A percentile compares a stretch with the other conserved stretches of the same genome.
Evolutionary conservation across 192 early-diverging fungal genomes (phyloP).

Genomic region (Helicostylum pulchrum): DNA sequence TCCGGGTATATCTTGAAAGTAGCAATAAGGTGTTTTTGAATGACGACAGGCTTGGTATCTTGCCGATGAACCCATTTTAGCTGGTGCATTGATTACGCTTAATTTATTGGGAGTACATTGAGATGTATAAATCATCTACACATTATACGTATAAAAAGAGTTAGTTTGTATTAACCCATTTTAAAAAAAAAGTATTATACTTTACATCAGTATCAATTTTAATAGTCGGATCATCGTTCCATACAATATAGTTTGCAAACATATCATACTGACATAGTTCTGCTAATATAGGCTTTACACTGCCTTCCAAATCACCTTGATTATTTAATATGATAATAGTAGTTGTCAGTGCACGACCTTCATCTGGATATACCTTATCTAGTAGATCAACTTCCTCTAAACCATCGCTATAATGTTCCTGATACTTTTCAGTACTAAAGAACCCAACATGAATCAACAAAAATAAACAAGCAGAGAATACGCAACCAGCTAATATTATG

Average conservation of each 20-base stretch:
- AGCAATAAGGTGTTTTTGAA: conserved; percentile 54
- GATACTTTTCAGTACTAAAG: conserved; percentile 33
- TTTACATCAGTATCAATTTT: conserved; percentile 45
- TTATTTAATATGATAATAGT: conserved; percentile 30
- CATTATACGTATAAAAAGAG: not conserved
- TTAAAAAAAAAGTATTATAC: not conserved
- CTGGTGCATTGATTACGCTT: conserved; percentile 45
- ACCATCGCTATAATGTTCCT: conserved; percentile 16
- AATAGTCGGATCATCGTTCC: conserved; percentile 50
- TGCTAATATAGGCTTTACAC: conserved; percentile 43
- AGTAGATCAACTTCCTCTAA: conserved; percentile 34
- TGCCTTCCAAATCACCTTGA: conserved; percentile 36
- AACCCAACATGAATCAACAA: conserved; percentile 34
- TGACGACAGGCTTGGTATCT: conserved; percentile 55
- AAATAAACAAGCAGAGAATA: conserved; percentile 24
- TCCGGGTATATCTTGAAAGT: conserved; percentile 44
- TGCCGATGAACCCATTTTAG: conserved; percentile 48
- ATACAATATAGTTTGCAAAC: conserved; percentile 54
- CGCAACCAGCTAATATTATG: not conserved
- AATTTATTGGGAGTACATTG: conserved; percentile 39
- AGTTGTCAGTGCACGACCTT: conserved; percentile 44
- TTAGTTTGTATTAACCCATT: conserved; percentile 1
- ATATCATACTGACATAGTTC: conserved; percentile 53
- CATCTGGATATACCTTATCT: conserved; percentile 44
- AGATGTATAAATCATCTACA: conserved; percentile 38